A percentile compares a stretch with the other conserved stretches of the same genome.
These are phyloP conservation scores for Petunia hybrid DNA, from an alignment of 305 asterid species.

Conservation along the genomic window DNA sequence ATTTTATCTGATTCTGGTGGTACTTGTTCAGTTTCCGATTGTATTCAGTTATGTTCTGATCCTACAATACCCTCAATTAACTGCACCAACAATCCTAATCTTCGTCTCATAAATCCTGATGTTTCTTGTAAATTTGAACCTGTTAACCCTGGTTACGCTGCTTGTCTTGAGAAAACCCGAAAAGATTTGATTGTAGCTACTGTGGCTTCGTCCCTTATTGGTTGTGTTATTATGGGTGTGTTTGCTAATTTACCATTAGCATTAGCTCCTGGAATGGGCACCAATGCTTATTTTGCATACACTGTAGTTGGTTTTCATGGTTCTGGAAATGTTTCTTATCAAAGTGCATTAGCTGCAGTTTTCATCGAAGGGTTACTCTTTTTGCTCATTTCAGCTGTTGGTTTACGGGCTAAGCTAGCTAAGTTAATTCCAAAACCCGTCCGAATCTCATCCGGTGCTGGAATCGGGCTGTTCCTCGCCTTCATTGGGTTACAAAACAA, in stretches of 20 bases:
- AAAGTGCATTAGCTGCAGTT: slow-evolving; percentile 82
- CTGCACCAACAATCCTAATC: slow-evolving; percentile 51
- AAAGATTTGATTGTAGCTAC: slow-evolving; percentile 91
- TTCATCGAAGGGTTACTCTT: slow-evolving; percentile 88
- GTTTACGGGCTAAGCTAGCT: slow-evolving; percentile 80
- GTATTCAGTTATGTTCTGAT: slow-evolving; percentile 75
- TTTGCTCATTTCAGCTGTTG: slow-evolving; percentile 72
- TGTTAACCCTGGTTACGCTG: slow-evolving; percentile 87
- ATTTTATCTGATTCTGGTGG: slow-evolving; percentile 93
- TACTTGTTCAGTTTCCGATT: slow-evolving; percentile 88
- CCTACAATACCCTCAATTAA: slow-evolving; percentile 51
- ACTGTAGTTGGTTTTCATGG: slow-evolving; percentile 97
- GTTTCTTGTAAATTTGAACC: slow-evolving; percentile 82
- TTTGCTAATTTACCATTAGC: slow-evolving; percentile 84
- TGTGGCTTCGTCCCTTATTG: slow-evolving; percentile 79
- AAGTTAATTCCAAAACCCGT: slow-evolving; percentile 86
- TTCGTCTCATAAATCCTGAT: slow-evolving; percentile 56
- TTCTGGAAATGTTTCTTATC: slow-evolving; percentile 75
- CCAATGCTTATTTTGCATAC: slow-evolving; percentile 91
- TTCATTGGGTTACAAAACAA: slow-evolving; percentile 88
- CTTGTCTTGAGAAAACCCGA: slow-evolving; percentile 70
- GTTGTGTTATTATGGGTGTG: slow-evolving; percentile 84
- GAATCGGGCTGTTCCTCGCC: slow-evolving; percentile 86
- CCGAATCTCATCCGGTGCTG: slow-evolving; percentile 84
- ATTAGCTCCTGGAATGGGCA: slow-evolving; percentile 97